These are phyloP conservation scores for Backusella tarrabulga DNA, from an alignment of 192 early-diverging fungal species.

Conservation along the genomic window DNA sequence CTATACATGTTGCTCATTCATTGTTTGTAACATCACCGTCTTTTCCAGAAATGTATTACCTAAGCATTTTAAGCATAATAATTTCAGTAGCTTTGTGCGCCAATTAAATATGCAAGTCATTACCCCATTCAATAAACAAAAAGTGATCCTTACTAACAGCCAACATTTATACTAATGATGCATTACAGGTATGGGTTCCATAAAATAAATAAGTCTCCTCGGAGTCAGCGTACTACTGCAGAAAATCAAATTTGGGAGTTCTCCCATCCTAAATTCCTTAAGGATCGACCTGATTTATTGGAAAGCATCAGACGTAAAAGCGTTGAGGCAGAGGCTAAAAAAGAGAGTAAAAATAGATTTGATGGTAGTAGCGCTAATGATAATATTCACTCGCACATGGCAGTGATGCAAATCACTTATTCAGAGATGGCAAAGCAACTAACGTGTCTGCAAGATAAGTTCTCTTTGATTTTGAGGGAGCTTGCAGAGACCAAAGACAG, in stretches of 20 bases:
- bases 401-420: conserved; percentile 75
- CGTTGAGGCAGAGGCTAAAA: conserved; percentile 69
- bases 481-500: conserved; percentile 66
- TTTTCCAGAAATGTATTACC: conserved; percentile 87
- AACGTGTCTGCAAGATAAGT: conserved; percentile 68
- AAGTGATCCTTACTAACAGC: background rate
- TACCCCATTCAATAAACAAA: background rate
- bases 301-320: conserved; percentile 91
- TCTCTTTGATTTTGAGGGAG: conserved; percentile 67
- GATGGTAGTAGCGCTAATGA: conserved; percentile 58
- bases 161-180: background rate
- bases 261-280: conserved; percentile 78
- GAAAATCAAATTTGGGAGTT: conserved; percentile 94
- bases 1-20: conserved; percentile 83
- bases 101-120: conserved; percentile 75
- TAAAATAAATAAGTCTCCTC: conserved; percentile 88
- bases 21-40: conserved; percentile 87
- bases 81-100: conserved; percentile 87
- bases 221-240: conserved; percentile 76
- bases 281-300: conserved; percentile 72
- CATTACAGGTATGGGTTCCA: conserved; percentile 76
- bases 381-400: conserved; percentile 71
- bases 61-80: conserved; percentile 93
- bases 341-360: background rate
- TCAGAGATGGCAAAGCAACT: conserved; percentile 70